Conservation (phyloP, 768 basidiomycete species). For the Phylloporus rhodoxanthus region DNA sequence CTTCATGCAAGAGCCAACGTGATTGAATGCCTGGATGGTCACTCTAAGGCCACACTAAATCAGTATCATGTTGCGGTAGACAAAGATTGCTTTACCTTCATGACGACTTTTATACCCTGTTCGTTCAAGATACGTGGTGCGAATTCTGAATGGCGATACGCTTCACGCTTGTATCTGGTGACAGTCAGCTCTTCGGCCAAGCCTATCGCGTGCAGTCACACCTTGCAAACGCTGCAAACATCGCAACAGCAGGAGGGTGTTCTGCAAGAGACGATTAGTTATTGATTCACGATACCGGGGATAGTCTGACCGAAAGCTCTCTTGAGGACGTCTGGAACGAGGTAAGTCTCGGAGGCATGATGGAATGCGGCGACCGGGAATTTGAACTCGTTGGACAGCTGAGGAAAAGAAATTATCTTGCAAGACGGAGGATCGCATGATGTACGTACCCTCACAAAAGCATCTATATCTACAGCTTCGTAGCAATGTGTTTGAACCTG, state of each 20-base stretch:
- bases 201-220: conserved; percentile 9
- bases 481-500: conserved; percentile 49
- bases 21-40: conserved; percentile 64
- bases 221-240: conserved; percentile 58
- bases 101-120: conserved; percentile 42
- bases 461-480: conserved; percentile 67
- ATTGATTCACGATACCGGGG: neutral
- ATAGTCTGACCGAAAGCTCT: conserved; percentile 48
- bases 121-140: conserved; percentile 50
- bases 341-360: conserved; percentile 75
- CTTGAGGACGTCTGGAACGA: conserved; percentile 74
- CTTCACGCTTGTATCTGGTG: conserved; percentile 51
- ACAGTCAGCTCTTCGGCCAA: neutral
- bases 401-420: neutral
- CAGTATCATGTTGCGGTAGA: neutral
- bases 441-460: conserved; percentile 52
- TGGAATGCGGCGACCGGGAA: conserved; percentile 73
- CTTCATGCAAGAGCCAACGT: conserved; percentile 75
- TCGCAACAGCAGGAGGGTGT: conserved; percentile 58
- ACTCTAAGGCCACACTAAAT: conserved; percentile 38
- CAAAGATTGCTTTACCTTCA: conserved; percentile 37
- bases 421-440: neutral
- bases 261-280: conserved; percentile 24
- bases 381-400: conserved; percentile 78
- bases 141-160: conserved; percentile 52